Conservation (phyloP, 2,329 filamentous ascomycete species). For the Pestalotiopsis sp. region DNA sequence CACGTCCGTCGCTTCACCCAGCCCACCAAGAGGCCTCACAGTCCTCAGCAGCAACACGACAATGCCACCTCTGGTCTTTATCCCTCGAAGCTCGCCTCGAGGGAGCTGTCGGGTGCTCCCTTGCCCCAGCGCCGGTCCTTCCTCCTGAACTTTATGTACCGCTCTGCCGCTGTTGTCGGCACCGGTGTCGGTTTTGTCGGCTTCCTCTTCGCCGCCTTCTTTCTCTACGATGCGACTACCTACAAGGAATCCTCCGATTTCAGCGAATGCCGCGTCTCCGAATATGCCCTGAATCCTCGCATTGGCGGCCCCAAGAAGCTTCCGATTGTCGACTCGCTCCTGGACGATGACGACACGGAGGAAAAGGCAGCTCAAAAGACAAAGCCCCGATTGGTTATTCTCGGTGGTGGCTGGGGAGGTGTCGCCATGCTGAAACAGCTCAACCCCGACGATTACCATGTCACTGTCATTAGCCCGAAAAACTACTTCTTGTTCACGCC, state of each 20-base stretch:
- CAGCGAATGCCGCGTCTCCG: slow-evolving; percentile 80
- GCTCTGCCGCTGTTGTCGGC: slow-evolving; percentile 72
- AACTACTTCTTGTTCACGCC: slow-evolving; percentile 99
- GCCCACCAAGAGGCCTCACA: neutral
- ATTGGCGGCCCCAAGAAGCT: slow-evolving; percentile 92
- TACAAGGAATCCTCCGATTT: slow-evolving; percentile 73
- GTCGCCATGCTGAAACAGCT: slow-evolving; percentile 89
- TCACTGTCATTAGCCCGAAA: slow-evolving; percentile 90
- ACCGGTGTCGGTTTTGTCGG: slow-evolving; percentile 74
- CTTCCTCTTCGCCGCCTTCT: slow-evolving; percentile 76
- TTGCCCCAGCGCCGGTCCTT: slow-evolving; percentile 50
- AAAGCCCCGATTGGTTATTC: slow-evolving; percentile 89
- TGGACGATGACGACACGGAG: slow-evolving; percentile 84
- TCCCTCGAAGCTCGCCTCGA: slow-evolving; percentile 29
- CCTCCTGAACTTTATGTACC: slow-evolving; percentile 63
- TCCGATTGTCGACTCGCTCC: slow-evolving; percentile 82
- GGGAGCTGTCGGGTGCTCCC: slow-evolving; percentile 53
- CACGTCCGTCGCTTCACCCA: slow-evolving; percentile 5
- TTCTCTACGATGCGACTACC: slow-evolving; percentile 89
- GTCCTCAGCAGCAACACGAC: neutral
- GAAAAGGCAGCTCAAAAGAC: slow-evolving; percentile 72
- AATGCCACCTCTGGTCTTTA: slow-evolving; percentile 20
- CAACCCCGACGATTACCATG: slow-evolving; percentile 89
- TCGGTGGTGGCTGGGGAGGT: slow-evolving; percentile 94
- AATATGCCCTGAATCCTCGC: slow-evolving; percentile 77